A percentile compares a stretch with the other conserved stretches of the same genome.
Conservation (phyloP, 1,284 basidiomycete species). For the Moesziomyces sp. region DNA sequence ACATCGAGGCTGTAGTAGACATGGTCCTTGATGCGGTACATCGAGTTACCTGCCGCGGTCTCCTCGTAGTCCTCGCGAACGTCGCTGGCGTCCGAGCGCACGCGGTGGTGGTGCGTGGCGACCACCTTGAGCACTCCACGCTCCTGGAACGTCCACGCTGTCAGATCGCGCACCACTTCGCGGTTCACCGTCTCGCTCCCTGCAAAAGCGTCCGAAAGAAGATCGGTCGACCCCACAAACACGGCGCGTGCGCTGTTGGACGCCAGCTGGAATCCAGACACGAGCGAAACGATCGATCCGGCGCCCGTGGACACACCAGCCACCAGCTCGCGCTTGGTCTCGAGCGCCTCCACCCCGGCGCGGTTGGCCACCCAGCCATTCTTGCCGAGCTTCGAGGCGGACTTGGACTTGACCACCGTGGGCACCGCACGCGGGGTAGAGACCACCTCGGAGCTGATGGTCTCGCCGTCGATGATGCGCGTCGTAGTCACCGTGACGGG, state of each 20-base stretch:
- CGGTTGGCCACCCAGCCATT: conserved; percentile 45
- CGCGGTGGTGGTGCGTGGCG: conserved; percentile 77
- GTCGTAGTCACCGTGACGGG: conserved; percentile 44
- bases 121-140: conserved; percentile 82
- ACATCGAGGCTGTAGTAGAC: conserved; percentile 79
- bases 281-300: conserved; percentile 71
- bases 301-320: conserved; percentile 33
- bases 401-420: conserved; percentile 27
- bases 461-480: conserved; percentile 34
- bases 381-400: conserved; percentile 29
- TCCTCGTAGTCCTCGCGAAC: conserved; percentile 64
- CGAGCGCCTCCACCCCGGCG: conserved; percentile 38
- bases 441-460: conserved; percentile 14
- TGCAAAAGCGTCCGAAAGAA: conserved; percentile 73
- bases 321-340: conserved; percentile 37
- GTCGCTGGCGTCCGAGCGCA: conserved; percentile 70
- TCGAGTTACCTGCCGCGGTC: conserved; percentile 70
- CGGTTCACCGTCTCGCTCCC: conserved; percentile 73
- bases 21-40: conserved; percentile 87
- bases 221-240: conserved; percentile 82
- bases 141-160: conserved; percentile 92
- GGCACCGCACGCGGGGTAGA: conserved; percentile 41
- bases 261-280: conserved; percentile 87
- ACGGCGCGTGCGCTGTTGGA: conserved; percentile 78
- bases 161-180: conserved; percentile 79